Conservation (phyloP, 2,329 filamentous ascomycete species). For the Nemania abortiva region DNA sequence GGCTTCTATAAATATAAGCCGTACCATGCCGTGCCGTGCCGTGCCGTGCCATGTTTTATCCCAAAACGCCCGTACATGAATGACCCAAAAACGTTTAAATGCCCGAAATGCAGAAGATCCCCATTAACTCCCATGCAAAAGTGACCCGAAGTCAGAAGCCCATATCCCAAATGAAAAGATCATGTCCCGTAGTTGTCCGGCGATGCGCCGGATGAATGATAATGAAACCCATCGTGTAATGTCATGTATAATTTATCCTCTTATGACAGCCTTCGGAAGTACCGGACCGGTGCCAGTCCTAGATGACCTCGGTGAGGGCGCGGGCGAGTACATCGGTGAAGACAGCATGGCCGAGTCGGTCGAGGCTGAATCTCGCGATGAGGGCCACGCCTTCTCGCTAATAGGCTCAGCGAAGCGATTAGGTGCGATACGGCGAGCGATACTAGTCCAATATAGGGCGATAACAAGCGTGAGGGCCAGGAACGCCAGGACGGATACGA, state of each 20-base stretch:
- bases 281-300: constrained; percentile 9
- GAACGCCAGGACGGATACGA: constrained; percentile 35
- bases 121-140: constrained; percentile 28
- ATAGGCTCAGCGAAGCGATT: constrained; percentile 38
- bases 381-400: constrained; percentile 40
- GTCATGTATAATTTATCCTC: background rate
- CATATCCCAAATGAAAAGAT: constrained; percentile 6
- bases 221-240: background rate
- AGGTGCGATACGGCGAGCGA: constrained; percentile 36
- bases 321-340: constrained; percentile 4
- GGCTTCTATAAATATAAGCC: constrained; percentile 13
- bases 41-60: constrained; percentile 10
- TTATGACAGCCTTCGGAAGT: constrained; percentile 32
- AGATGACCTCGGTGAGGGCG: constrained; percentile 31
- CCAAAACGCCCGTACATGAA: constrained; percentile 20
- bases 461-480: constrained; percentile 35
- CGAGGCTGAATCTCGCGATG: constrained; percentile 21
- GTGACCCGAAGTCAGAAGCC: constrained; percentile 13
- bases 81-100: constrained; percentile 11
- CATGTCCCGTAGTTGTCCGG: background rate
- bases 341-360: constrained; percentile 16
- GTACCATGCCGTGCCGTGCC: background rate
- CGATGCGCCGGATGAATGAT: background rate
- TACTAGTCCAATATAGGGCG: constrained; percentile 38
- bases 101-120: constrained; percentile 22